Conservation (phyloP, 2,329 filamentous ascomycete genomes). For the Phialophora tarda region DNA sequence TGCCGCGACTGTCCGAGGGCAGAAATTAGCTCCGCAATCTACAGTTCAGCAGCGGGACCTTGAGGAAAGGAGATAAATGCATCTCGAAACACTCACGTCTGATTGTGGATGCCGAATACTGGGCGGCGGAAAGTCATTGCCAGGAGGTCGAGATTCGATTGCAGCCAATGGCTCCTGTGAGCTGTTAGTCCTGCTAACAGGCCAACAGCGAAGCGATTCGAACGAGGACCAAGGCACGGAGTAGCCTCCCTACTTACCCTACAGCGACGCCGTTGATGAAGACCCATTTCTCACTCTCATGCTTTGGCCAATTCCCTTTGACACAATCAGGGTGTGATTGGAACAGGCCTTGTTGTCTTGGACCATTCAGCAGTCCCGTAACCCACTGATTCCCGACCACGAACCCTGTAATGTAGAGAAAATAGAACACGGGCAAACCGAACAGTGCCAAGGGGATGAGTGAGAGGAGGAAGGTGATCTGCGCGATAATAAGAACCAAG, state of each 20-base stretch:
- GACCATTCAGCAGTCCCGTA: slow-evolving; percentile 46
- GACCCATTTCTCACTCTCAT: slow-evolving; percentile 61
- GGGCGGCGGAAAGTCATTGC: slow-evolving; percentile 74
- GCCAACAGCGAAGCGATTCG: no score
- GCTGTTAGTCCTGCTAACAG: neutral
- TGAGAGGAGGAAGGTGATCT: slow-evolving; percentile 64
- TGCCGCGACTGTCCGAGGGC: slow-evolving; percentile 52
- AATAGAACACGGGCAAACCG: slow-evolving; percentile 48
- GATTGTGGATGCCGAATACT: slow-evolving; percentile 75
- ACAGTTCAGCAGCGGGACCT: neutral
- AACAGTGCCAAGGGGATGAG: slow-evolving; percentile 59
- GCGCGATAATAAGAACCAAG: slow-evolving; percentile 62
- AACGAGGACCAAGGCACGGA: no score
- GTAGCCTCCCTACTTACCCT: slow-evolving; percentile 32
- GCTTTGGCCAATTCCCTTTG: slow-evolving; percentile 16
- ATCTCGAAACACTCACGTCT: slow-evolving; percentile 56
- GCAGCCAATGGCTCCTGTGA: slow-evolving; percentile 64
- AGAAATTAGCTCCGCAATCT: neutral
- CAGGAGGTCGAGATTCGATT: slow-evolving; percentile 72
- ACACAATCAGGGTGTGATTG: slow-evolving; percentile 26
- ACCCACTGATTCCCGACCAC: slow-evolving; percentile 43
- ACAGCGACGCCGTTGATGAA: slow-evolving; percentile 73
- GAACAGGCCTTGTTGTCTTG: slow-evolving; percentile 17
- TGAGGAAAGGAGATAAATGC: neutral
- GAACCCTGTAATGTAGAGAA: slow-evolving; percentile 41